Conservation (phyloP, 495 filamentous ascomycete genomes). For the Aspergillus coremiiformis region DNA sequence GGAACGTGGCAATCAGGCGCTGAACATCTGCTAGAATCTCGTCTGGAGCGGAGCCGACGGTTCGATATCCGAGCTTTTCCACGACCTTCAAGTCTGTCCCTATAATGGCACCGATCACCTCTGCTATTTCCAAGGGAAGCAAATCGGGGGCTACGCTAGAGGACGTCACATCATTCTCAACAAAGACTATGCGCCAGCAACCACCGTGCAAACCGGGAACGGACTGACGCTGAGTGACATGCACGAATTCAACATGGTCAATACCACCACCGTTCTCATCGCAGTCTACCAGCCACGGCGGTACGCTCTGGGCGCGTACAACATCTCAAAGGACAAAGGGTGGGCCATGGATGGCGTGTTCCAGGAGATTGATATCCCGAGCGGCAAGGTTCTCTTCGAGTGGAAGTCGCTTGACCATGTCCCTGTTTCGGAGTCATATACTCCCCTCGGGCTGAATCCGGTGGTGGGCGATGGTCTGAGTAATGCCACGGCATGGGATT, state of each 20-base stretch:
- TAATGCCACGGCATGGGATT: conserved; percentile 31
- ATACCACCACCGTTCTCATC: conserved; percentile 25
- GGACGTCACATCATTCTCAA: conserved; percentile 23
- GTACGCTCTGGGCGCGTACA: conserved; percentile 20
- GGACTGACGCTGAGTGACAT: conserved; percentile 35
- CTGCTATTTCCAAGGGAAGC: not conserved
- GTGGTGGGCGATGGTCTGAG: conserved; percentile 28
- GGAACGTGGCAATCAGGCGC: not conserved
- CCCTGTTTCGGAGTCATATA: conserved; percentile 20
- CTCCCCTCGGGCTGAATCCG: conserved; percentile 21
- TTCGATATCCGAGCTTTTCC: not conserved
- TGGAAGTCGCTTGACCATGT: conserved; percentile 29
- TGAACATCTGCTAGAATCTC: not conserved
- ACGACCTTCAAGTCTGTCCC: not conserved
- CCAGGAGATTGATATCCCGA: conserved; percentile 30
- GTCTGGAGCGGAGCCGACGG: not conserved
- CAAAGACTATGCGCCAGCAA: conserved; percentile 41
- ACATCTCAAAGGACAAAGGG: conserved; percentile 19
- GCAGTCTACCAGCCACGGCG: conserved; percentile 22
- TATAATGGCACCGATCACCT: not conserved
- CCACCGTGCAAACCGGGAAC: conserved; percentile 33
- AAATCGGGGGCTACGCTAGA: not conserved
- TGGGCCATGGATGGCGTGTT: conserved; percentile 30
- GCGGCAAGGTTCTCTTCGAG: conserved; percentile 28
- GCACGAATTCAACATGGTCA: conserved; percentile 43